Percentiles rank a stretch among this genome's conserved stretches.
phyloP scores from a whole-genome alignment of 164 flowering plant species.

The Chimonanthus praecox region DNA sequence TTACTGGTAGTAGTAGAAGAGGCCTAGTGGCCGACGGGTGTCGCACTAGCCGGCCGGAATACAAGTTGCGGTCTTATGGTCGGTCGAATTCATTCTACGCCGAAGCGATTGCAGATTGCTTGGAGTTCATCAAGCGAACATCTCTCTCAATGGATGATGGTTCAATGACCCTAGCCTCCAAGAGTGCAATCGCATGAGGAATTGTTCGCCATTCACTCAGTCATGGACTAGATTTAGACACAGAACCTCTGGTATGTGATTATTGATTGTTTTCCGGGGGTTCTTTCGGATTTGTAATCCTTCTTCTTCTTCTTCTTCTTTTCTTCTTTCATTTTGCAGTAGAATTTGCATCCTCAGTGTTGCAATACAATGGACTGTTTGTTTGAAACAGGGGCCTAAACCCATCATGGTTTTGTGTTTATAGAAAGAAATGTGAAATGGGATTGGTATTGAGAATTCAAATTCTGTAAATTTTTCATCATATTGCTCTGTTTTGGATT shows the following conservation, averaged over 20 bases:
- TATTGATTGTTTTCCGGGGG: background rate
- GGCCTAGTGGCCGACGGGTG: background rate
- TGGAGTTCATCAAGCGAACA: conserved; percentile 63
- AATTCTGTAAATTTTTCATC: background rate
- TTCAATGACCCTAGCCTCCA: background rate
- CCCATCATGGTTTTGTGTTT: background rate
- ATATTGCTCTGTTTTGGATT: background rate
- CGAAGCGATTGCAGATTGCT: conserved; percentile 75
- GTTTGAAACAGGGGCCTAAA: background rate
- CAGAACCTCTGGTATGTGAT: background rate
- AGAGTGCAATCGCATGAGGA: no score
- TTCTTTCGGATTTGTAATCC: background rate
- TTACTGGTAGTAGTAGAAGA: background rate
- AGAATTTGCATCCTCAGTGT: background rate
- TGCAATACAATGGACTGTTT: background rate
- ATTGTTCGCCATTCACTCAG: no score
- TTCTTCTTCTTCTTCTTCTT: background rate
- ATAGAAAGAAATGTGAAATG: background rate
- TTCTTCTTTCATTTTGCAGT: background rate
- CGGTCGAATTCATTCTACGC: conserved; percentile 61
- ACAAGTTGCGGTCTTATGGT: conserved; percentile 23
- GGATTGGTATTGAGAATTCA: background rate
- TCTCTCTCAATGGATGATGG: conserved; percentile 31
- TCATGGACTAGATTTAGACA: background rate
- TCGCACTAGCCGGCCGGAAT: background rate